Base-by-base conservation (phyloP, 2,329 filamentous ascomycete species). In the Chaetomium sp. region DNA sequence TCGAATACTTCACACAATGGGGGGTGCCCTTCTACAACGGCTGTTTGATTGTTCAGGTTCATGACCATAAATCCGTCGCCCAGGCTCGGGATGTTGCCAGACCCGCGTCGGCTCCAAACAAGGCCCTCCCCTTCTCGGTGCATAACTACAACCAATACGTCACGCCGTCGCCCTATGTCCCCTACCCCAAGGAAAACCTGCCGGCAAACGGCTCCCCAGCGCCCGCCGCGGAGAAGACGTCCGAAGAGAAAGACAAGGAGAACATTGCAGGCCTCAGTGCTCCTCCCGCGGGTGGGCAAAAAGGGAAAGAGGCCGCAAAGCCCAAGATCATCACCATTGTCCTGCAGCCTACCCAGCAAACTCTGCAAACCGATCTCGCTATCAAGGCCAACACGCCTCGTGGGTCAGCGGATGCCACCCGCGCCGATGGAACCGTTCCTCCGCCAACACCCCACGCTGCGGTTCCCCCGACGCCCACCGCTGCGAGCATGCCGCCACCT, bases 61-160 rank as follows among this genome's bases (percentile, higher is more conserved):
- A 95, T 65, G 89, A 97, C 68, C 89, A 96, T 74, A 89, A 88
- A 65, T 84, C 86, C 0, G 75, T 75, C 43, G 78, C 79, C 47
- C 78, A 79, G 59, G 75, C 79, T 62, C 84, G 89, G 67, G 83
- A 81, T 62, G 77, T 76, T 64, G 73, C 74, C 55, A 79, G 75
- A 49, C 76, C 74, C 51, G 75, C 75, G 33, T 76, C 82, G 1
- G 75, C 79, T 19, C 80, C 81, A 38, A 84, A 78, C 61, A 86
- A 85, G 53, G 80, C 80, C 41, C 74, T 79, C 3, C 84, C 86
- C 9, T 92, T 89, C 60, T 96, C 91, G 0, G 86, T 99, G 45
- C 91, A 99, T 70, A 96, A 95, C 69, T 89, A 91, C 69, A 96
- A 91, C 66, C 85, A 85, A 58, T 94, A 90, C 65, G 79, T 97